Conservation (phyloP, 768 basidiomycete species). For the Tubosaeta sp. region DNA sequence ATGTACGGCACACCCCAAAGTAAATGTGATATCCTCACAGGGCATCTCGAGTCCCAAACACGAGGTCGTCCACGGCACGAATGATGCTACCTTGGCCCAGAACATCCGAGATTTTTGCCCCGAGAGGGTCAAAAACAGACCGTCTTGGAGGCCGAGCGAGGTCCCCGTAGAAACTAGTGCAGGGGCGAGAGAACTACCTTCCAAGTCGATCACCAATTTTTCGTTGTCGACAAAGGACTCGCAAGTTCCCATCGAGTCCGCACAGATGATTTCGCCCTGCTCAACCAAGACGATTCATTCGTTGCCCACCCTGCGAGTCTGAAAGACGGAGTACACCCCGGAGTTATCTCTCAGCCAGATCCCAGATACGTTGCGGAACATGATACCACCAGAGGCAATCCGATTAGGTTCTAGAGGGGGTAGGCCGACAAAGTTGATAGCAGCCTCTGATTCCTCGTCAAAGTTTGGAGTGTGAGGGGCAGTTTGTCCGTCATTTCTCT, state of each 20-base stretch:
- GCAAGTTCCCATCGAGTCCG: slow-evolving; percentile 22
- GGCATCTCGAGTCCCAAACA: slow-evolving; percentile 48
- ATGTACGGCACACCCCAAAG: not conserved
- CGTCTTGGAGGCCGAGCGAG: slow-evolving; percentile 64
- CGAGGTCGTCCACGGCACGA: slow-evolving; percentile 61
- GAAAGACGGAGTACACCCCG: slow-evolving; percentile 20
- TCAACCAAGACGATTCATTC: slow-evolving; percentile 42
- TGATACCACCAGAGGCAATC: slow-evolving; percentile 33
- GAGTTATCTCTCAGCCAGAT: slow-evolving; percentile 26
- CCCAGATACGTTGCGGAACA: slow-evolving; percentile 52
- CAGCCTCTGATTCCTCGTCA: slow-evolving; percentile 53
- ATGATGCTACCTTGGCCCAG: slow-evolving; percentile 41
- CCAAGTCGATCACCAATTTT: slow-evolving; percentile 40
- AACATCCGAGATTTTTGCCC: slow-evolving; percentile 27
- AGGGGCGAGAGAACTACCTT: slow-evolving; percentile 58
- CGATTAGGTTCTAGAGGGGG: slow-evolving; percentile 53
- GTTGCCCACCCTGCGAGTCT: slow-evolving; percentile 5
- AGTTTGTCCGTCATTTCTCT: slow-evolving; percentile 47
- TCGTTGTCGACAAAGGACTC: slow-evolving; percentile 9
- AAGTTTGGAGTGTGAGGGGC: slow-evolving; percentile 54
- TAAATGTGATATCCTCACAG: slow-evolving; percentile 33
- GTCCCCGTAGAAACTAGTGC: slow-evolving; percentile 65
- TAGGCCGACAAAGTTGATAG: slow-evolving; percentile 61
- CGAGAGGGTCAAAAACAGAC: slow-evolving; percentile 50
- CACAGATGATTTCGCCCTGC: slow-evolving; percentile 53